A percentile compares a stretch with the other conserved stretches of the same genome.
Evolutionary conservation across 2,329 filamentous ascomycete genomes (phyloP).

Genomic region (Neoscytalidium dimidiatum): DNA sequence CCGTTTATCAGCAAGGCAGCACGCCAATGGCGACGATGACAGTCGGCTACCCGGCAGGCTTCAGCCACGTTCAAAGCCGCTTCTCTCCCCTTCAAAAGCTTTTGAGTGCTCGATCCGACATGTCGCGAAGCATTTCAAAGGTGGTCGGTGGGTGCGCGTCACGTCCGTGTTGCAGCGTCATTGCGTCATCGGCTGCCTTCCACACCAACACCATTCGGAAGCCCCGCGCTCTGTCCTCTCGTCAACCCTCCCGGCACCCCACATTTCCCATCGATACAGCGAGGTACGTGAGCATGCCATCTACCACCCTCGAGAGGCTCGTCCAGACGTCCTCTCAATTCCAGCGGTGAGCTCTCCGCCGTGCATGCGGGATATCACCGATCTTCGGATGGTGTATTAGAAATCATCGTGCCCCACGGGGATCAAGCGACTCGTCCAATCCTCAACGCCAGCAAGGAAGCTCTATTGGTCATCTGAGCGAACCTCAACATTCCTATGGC

Average conservation of each 20-base stretch:
- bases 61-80: not conserved
- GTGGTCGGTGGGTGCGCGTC: not conserved
- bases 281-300: slow-evolving; percentile 7
- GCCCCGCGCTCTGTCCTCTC: too few relatives aligned
- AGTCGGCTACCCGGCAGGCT: not conserved
- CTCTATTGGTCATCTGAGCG: not conserved
- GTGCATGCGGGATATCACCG: not conserved
- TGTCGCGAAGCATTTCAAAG: not conserved
- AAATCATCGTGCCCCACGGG: not conserved
- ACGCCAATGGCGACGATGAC: not conserved
- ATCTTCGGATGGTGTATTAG: not conserved
- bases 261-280: not conserved
- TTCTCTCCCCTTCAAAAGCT: not conserved
- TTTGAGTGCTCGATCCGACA: not conserved
- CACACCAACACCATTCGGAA: too few relatives aligned
- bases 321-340: not conserved
- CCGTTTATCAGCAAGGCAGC: slow-evolving; percentile 4
- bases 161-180: not conserved
- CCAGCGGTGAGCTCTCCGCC: not conserved
- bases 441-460: not conserved
- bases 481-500: not conserved
- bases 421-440: not conserved
- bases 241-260: not conserved
- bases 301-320: not conserved
- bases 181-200: slow-evolving; percentile 5